Percentiles rank a stretch among this genome's conserved stretches.
Conservation (phyloP, 2,329 filamentous ascomycete species). For the Colletotrichum salicis region DNA sequence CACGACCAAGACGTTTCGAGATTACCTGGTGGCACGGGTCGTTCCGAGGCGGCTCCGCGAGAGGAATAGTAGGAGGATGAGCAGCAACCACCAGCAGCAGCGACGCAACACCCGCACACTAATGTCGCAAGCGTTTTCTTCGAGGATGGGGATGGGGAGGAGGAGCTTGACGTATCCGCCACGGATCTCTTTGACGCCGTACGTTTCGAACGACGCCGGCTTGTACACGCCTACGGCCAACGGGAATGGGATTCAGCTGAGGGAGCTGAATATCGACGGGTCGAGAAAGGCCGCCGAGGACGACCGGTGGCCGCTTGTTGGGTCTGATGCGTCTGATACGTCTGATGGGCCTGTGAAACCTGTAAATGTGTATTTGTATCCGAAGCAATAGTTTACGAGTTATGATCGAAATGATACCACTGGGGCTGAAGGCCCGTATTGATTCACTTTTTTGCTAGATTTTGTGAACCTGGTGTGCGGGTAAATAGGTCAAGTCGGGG, state of each 20-base stretch:
- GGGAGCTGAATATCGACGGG: slow-evolving; percentile 16
- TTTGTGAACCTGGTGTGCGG: neutral
- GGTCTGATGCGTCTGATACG: neutral
- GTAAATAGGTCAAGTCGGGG: neutral
- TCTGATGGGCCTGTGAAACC: slow-evolving; percentile 6
- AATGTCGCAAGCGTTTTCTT: neutral
- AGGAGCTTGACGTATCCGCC: slow-evolving; percentile 5
- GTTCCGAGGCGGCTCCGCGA: slow-evolving; percentile 31
- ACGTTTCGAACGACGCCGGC: neutral
- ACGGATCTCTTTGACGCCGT: slow-evolving; percentile 19
- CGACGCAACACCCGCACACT: neutral
- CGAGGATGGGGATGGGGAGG: slow-evolving; percentile 3
- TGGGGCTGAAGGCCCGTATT: slow-evolving; percentile 4
- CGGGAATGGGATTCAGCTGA: slow-evolving; percentile 8
- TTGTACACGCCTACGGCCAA: slow-evolving; percentile 15
- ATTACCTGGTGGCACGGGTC: slow-evolving; percentile 37
- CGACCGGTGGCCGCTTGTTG: slow-evolving; percentile 15
- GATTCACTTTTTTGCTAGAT: neutral
- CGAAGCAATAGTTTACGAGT: slow-evolving; percentile 32
- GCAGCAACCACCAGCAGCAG: neutral
- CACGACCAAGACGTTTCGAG: slow-evolving; percentile 40
- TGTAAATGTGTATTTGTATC: slow-evolving; percentile 24
- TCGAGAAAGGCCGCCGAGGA: slow-evolving; percentile 13
- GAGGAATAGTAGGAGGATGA: neutral
- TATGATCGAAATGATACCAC: slow-evolving; percentile 33